These are phyloP conservation scores for Boletus bicolor DNA, from an alignment of 768 basidiomycete species.

Conservation along the genomic window DNA sequence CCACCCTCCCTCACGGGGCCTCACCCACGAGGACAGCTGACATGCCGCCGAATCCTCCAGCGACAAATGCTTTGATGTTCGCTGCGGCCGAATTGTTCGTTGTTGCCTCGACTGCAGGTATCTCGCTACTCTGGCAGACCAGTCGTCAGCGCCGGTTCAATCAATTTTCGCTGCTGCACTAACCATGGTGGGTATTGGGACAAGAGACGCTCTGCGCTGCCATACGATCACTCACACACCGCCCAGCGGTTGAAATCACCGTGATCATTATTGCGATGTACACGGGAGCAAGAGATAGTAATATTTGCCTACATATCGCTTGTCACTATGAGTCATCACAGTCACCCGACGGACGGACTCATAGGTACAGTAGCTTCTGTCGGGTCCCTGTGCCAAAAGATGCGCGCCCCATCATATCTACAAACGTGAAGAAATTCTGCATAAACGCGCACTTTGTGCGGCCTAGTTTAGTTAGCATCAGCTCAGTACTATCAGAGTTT, in stretches of 20 bases:
- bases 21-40: constrained; percentile 85
- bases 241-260: neutral
- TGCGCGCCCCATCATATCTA: constrained; percentile 66
- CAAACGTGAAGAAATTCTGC: constrained; percentile 11
- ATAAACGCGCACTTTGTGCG: no score
- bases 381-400: constrained; percentile 69
- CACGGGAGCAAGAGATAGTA: constrained; percentile 11
- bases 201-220: constrained; percentile 6
- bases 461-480: no score
- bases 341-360: constrained; percentile 64
- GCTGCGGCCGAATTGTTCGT: constrained; percentile 32
- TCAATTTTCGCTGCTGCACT: constrained; percentile 4
- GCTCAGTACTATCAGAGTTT: no score
- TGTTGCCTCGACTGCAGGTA: constrained; percentile 17
- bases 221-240: constrained; percentile 23
- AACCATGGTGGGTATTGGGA: constrained; percentile 25
- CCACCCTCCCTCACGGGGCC: constrained; percentile 23
- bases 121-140: constrained; percentile 24
- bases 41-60: constrained; percentile 91
- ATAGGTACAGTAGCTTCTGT: constrained; percentile 73
- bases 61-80: constrained; percentile 79
- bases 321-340: constrained; percentile 36
- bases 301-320: constrained; percentile 16
- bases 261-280: constrained; percentile 1
- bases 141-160: constrained; percentile 6